Percentiles rank a stretch among this genome's conserved stretches.
phyloP scores from a whole-genome alignment of 1,284 basidiomycete genomes.

The Thelephora terrestris region DNA sequence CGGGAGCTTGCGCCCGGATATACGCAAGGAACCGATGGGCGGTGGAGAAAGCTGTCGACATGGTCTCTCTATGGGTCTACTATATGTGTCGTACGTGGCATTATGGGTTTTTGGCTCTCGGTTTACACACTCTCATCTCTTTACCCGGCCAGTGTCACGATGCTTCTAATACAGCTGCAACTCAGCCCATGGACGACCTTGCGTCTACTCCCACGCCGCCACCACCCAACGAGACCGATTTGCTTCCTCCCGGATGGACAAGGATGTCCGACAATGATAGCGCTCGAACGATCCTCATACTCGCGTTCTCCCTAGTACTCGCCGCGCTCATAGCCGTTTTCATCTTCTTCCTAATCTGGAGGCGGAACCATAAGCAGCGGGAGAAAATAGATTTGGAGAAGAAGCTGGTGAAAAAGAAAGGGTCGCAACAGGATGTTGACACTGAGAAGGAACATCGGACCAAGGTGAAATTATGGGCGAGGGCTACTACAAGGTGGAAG shows the following conservation, averaged over 20 bases:
- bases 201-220: slow-evolving; percentile 6
- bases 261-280: slow-evolving; percentile 10
- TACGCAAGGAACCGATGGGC: slow-evolving; percentile 41
- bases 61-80: slow-evolving; percentile 58
- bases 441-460: slow-evolving; percentile 31
- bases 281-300: slow-evolving; percentile 34
- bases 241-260: slow-evolving; percentile 51
- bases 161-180: background rate
- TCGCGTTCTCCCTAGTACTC: slow-evolving; percentile 49
- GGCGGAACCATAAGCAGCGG: slow-evolving; percentile 24
- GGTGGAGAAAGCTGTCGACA: slow-evolving; percentile 45
- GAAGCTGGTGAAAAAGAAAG: slow-evolving; percentile 25
- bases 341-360: slow-evolving; percentile 49
- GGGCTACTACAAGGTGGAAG: slow-evolving; percentile 54
- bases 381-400: slow-evolving; percentile 25
- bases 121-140: background rate
- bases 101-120: slow-evolving; percentile 7
- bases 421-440: slow-evolving; percentile 17
- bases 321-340: slow-evolving; percentile 45
- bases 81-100: slow-evolving; percentile 30
- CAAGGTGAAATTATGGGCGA: slow-evolving; percentile 50
- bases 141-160: background rate
- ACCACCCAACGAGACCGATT: slow-evolving; percentile 19
- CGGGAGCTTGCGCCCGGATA: slow-evolving; percentile 44
- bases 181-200: slow-evolving; percentile 10